Conservation (phyloP, 192 early-diverging fungal species). For the Coemansia sp. region DNA sequence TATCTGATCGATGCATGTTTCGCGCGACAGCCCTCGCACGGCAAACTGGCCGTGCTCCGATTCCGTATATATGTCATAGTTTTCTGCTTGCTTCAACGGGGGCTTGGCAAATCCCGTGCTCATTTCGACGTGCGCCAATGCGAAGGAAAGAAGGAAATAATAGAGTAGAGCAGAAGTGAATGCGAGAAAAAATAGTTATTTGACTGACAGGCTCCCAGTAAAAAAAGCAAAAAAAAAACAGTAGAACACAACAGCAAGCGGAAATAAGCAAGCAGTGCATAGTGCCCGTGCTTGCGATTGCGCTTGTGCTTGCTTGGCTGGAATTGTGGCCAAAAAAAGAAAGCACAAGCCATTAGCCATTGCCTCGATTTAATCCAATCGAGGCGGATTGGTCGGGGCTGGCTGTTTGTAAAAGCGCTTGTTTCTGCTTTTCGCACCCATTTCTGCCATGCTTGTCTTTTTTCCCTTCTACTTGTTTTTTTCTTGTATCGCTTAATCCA, state of each 20-base stretch:
- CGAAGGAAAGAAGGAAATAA: background rate
- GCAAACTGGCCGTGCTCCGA: slow-evolving; percentile 28
- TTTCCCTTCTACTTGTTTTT: background rate
- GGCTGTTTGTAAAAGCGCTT: too few relatives aligned
- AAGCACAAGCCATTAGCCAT: background rate
- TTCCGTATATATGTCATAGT: slow-evolving; percentile 10
- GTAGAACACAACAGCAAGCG: too few relatives aligned
- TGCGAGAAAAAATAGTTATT: too few relatives aligned
- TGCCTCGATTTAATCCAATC: background rate
- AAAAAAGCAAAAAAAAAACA: background rate
- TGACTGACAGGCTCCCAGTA: too few relatives aligned
- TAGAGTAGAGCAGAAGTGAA: too few relatives aligned
- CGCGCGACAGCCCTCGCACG: slow-evolving; percentile 35
- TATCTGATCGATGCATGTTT: slow-evolving; percentile 33
- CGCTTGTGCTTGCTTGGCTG: too few relatives aligned
- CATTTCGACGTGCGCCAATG: background rate
- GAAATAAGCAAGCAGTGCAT: background rate
- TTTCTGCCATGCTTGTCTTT: slow-evolving; percentile 3
- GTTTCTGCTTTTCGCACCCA: too few relatives aligned
- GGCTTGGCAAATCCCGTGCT: background rate
- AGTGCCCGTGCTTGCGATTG: too few relatives aligned
- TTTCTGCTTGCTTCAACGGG: slow-evolving; percentile 18
- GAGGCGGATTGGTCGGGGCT: too few relatives aligned
- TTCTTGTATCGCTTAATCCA: background rate
- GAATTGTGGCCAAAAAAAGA: background rate